A percentile compares a stretch with the other conserved stretches of the same genome.
Conservation (phyloP, 768 basidiomycete species). For the Mycena floridula region DNA sequence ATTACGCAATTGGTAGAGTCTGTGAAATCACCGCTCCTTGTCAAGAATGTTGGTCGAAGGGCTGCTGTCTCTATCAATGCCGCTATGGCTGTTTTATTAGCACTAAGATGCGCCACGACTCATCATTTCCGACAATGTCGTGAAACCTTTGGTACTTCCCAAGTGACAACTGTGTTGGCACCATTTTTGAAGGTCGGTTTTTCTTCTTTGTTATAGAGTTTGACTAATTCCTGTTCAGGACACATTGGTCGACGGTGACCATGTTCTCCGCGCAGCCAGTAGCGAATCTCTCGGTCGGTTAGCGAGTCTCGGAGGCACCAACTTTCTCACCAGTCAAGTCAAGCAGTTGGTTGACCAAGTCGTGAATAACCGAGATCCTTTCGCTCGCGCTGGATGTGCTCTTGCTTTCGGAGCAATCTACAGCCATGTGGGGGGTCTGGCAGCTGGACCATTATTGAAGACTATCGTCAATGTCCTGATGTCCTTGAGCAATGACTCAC, state of each 20-base stretch:
- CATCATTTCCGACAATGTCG: conserved; percentile 58
- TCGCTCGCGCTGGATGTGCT: conserved; percentile 89
- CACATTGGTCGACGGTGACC: conserved; percentile 74
- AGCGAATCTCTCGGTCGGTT: conserved; percentile 89
- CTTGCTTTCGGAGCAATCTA: conserved; percentile 91
- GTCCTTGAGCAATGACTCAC: conserved; percentile 93
- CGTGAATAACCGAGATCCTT: conserved; percentile 89
- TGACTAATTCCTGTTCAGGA: conserved; percentile 39
- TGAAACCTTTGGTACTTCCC: conserved; percentile 60
- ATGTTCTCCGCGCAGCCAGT: conserved; percentile 65
- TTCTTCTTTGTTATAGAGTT: neutral
- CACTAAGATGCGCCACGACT: conserved; percentile 53
- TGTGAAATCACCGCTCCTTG: conserved; percentile 69
- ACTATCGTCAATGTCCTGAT: conserved; percentile 93
- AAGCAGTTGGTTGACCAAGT: conserved; percentile 91
- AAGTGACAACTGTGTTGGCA: conserved; percentile 56
- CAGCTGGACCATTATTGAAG: conserved; percentile 89
- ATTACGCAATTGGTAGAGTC: conserved; percentile 58
- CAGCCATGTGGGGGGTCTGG: conserved; percentile 87
- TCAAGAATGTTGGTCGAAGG: conserved; percentile 82
- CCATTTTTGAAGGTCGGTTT: conserved; percentile 71
- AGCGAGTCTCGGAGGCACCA: conserved; percentile 75
- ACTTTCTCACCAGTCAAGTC: conserved; percentile 79
- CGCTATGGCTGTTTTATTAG: conserved; percentile 63
- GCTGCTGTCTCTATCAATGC: conserved; percentile 82